Conservation (phyloP, 495 filamentous ascomycete genomes). For the Xylaria acuta region DNA sequence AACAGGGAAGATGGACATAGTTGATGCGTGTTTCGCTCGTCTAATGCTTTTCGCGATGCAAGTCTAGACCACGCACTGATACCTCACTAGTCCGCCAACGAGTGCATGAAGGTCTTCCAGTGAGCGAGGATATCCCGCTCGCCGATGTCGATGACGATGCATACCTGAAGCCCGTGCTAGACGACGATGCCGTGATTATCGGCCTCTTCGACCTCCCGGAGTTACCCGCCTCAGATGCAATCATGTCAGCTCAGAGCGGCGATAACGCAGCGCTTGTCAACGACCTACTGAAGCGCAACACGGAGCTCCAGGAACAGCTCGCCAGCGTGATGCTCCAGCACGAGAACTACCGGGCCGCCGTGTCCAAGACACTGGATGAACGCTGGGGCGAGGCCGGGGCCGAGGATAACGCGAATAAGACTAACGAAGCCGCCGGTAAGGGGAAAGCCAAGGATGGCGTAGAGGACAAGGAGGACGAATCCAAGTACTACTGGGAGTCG, state of each 20-base stretch:
- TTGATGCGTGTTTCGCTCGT: neutral
- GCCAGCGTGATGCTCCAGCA: constrained; percentile 70
- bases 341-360: constrained; percentile 70
- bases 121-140: constrained; percentile 62
- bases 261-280: constrained; percentile 47
- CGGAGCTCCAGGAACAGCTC: constrained; percentile 72
- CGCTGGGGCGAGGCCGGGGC: constrained; percentile 62
- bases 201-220: constrained; percentile 77
- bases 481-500: constrained; percentile 79
- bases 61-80: constrained; percentile 22
- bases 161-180: constrained; percentile 82
- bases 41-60: neutral
- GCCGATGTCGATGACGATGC: constrained; percentile 72
- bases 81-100: constrained; percentile 44
- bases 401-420: constrained; percentile 44
- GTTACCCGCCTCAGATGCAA: constrained; percentile 31
- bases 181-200: constrained; percentile 87
- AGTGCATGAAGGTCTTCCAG: constrained; percentile 52
- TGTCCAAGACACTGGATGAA: constrained; percentile 72
- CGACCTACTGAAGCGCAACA: constrained; percentile 61
- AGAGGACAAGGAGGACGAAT: constrained; percentile 53
- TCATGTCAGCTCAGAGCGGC: constrained; percentile 48
- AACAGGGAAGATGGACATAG: neutral
- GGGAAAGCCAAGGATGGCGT: constrained; percentile 35
- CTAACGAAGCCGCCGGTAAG: constrained; percentile 25